Evolutionary conservation across 2,329 filamentous ascomycete genomes (phyloP).

Genomic region (Pestalotiopsis sp.): DNA sequence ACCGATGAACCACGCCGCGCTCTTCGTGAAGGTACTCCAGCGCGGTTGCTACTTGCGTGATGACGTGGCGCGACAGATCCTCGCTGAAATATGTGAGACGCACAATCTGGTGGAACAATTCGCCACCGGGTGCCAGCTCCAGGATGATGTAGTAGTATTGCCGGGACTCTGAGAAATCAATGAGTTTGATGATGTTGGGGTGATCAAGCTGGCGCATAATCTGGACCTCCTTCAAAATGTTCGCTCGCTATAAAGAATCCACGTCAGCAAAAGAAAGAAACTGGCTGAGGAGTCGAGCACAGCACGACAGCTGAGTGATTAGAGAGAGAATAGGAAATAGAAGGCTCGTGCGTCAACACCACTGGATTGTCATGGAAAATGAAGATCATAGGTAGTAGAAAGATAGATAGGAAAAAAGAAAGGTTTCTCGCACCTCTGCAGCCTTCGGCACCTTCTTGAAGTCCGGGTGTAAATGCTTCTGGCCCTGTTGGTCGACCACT

Average conservation of each 20-base stretch:
- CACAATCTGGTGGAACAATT: constrained; percentile 98
- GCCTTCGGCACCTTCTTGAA: constrained; percentile 94
- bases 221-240: constrained; percentile 97
- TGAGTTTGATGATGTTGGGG: constrained; percentile 89
- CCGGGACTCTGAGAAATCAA: constrained; percentile 89
- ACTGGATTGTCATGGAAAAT: background rate
- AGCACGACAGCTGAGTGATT: constrained; percentile 22
- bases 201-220: constrained; percentile 98
- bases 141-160: constrained; percentile 98
- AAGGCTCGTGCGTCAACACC: background rate
- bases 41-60: constrained; percentile 90
- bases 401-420: constrained; percentile 34
- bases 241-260: constrained; percentile 69
- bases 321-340: constrained; percentile 24
- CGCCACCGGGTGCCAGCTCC: constrained; percentile 90
- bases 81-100: constrained; percentile 98
- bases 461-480: constrained; percentile 91
- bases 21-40: constrained; percentile 93
- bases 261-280: constrained; percentile 26
- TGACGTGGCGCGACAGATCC: constrained; percentile 90
- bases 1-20: constrained; percentile 96
- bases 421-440: constrained; percentile 83
- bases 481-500: constrained; percentile 64
- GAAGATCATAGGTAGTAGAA: constrained; percentile 1
- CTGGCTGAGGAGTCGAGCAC: background rate